phyloP scores from a whole-genome alignment of 2,329 filamentous ascomycete genomes.

The Fusarium drepaniforme region DNA sequence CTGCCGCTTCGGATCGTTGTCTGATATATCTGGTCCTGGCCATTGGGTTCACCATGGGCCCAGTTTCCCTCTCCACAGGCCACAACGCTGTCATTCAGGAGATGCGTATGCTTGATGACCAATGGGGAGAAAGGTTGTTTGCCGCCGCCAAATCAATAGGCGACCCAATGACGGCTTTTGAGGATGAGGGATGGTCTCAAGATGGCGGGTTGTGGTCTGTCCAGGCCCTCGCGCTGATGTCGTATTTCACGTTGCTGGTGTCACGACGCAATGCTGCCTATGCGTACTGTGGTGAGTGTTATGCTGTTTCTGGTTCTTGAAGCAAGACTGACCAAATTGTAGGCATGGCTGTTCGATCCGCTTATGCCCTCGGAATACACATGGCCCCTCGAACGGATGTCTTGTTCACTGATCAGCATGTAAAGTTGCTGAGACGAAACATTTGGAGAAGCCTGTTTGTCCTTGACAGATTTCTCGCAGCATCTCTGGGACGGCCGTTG shows the following conservation, averaged over 20 bases:
- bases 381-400: constrained; percentile 66
- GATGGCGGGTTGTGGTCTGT: constrained; percentile 74
- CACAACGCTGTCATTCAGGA: constrained; percentile 65
- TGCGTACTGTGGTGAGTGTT: constrained; percentile 66
- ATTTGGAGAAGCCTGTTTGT: constrained; percentile 75
- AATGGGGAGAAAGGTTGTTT: constrained; percentile 73
- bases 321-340: constrained; percentile 19
- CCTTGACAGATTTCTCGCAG: constrained; percentile 72
- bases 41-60: constrained; percentile 70
- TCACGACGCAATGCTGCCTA: constrained; percentile 74
- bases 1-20: constrained; percentile 66
- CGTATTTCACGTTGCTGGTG: constrained; percentile 71
- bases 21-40: constrained; percentile 72
- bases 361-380: constrained; percentile 72
- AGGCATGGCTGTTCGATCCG: constrained; percentile 74
- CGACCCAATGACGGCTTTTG: constrained; percentile 59
- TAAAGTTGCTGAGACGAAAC: constrained; percentile 62
- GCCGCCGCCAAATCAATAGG: constrained; percentile 67
- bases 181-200: not conserved
- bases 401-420: constrained; percentile 62
- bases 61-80: constrained; percentile 60
- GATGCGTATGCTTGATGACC: constrained; percentile 60
- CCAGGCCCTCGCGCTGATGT: constrained; percentile 73
- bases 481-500: constrained; percentile 71
- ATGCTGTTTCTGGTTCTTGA: not conserved